A percentile compares a stretch with the other conserved stretches of the same genome.
These are phyloP conservation scores for Knufia fluminis DNA, from an alignment of 2,329 filamentous ascomycete genomes.

Conservation along the genomic window DNA sequence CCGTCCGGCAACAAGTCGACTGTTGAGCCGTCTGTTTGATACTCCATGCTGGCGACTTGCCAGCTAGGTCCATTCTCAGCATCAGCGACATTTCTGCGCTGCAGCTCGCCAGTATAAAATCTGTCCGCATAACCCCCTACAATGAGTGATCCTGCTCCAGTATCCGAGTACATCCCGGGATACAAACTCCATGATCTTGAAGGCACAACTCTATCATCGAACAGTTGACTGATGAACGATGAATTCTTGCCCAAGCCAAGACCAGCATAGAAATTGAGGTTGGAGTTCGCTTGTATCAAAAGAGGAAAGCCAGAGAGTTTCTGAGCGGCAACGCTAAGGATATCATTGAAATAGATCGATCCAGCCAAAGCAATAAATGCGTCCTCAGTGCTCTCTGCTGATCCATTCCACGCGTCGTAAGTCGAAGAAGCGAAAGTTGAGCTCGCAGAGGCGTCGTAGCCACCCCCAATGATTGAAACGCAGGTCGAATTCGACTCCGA, in stretches of 20 bases:
- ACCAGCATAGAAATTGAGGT: not conserved
- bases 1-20: slow-evolving; percentile 15
- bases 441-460: slow-evolving; percentile 16
- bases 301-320: slow-evolving; percentile 1
- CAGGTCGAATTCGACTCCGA: slow-evolving; percentile 18
- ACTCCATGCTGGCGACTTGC: slow-evolving; percentile 14
- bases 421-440: slow-evolving; percentile 15
- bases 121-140: slow-evolving; percentile 21
- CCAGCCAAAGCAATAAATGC: slow-evolving; percentile 10
- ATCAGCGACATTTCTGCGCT: slow-evolving; percentile 8
- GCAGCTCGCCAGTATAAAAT: slow-evolving; percentile 15
- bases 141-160: slow-evolving; percentile 17
- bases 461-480: slow-evolving; percentile 15
- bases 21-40: slow-evolving; percentile 8
- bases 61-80: not conserved
- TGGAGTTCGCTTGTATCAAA: not conserved
- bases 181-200: slow-evolving; percentile 19
- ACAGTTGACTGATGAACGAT: slow-evolving; percentile 14
- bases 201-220: slow-evolving; percentile 13
- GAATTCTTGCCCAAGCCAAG: slow-evolving; percentile 16
- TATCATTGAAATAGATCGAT: slow-evolving; percentile 20
- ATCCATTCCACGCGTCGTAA: slow-evolving; percentile 18
- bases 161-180: slow-evolving; percentile 14
- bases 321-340: slow-evolving; percentile 6
- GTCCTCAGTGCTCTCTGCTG: slow-evolving; percentile 7